phyloP scores from a whole-genome alignment of 2,329 filamentous ascomycete genomes.

The Exophiala oligosperma region DNA sequence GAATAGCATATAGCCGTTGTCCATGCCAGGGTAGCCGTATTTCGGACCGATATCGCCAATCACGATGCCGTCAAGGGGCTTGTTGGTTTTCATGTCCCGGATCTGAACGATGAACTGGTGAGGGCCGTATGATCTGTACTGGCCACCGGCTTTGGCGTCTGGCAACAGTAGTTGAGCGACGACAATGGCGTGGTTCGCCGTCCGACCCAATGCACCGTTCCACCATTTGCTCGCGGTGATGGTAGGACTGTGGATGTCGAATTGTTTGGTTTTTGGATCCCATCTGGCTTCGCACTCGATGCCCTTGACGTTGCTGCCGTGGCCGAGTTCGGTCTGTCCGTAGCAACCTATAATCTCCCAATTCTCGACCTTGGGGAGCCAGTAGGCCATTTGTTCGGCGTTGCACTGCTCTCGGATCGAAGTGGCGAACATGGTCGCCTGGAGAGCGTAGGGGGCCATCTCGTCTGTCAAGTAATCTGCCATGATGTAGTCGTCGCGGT shows the following conservation, averaged over 20 bases:
- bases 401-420: slow-evolving; percentile 54
- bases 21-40: slow-evolving; percentile 55
- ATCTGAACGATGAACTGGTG: slow-evolving; percentile 56
- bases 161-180: slow-evolving; percentile 54
- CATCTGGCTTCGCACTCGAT: slow-evolving; percentile 51
- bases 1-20: slow-evolving; percentile 57
- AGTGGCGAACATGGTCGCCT: slow-evolving; percentile 53
- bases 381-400: slow-evolving; percentile 49
- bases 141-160: slow-evolving; percentile 33
- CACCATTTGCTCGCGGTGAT: slow-evolving; percentile 57
- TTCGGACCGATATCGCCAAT: slow-evolving; percentile 59
- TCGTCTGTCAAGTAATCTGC: slow-evolving; percentile 55
- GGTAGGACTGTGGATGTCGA: slow-evolving; percentile 53
- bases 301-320: slow-evolving; percentile 54
- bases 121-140: slow-evolving; percentile 48
- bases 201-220: slow-evolving; percentile 54
- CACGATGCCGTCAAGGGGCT: slow-evolving; percentile 49
- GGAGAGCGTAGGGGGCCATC: slow-evolving; percentile 52
- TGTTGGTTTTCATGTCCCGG: slow-evolving; percentile 49
- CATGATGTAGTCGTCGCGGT: slow-evolving; percentile 52
- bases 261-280: slow-evolving; percentile 47
- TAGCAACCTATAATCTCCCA: slow-evolving; percentile 55
- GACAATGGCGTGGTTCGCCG: slow-evolving; percentile 57
- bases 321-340: slow-evolving; percentile 54
- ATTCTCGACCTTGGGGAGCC: slow-evolving; percentile 50